Conservation (phyloP, 192 early-diverging fungal genomes). For the Podochytrium sp. region DNA sequence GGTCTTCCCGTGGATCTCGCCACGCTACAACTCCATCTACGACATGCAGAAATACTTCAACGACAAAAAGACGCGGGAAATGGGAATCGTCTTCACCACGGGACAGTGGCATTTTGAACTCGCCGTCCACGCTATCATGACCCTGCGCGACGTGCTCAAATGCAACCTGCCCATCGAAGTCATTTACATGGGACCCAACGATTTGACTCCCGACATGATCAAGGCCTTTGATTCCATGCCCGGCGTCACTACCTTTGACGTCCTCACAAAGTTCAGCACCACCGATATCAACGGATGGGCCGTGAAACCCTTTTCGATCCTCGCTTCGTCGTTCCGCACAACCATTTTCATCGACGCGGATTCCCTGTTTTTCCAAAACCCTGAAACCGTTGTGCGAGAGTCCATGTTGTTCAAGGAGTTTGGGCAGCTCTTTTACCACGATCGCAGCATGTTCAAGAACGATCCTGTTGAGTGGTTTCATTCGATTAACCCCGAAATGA, state of each 20-base stretch:
- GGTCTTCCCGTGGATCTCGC: slow-evolving; percentile 24
- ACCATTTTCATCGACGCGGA: slow-evolving; percentile 76
- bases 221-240: slow-evolving; percentile 16
- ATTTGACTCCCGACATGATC: slow-evolving; percentile 9
- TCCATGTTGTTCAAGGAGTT: slow-evolving; percentile 46
- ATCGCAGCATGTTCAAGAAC: slow-evolving; percentile 46
- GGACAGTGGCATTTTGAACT: slow-evolving; percentile 37
- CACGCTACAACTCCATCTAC: not conserved
- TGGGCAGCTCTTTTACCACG: slow-evolving; percentile 62
- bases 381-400: slow-evolving; percentile 52
- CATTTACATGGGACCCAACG: slow-evolving; percentile 49
- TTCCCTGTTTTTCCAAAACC: slow-evolving; percentile 66
- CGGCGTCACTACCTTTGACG: slow-evolving; percentile 35
- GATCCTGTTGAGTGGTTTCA: slow-evolving; percentile 51
- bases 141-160: slow-evolving; percentile 39
- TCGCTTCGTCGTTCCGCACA: slow-evolving; percentile 63
- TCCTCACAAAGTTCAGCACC: slow-evolving; percentile 36
- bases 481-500: slow-evolving; percentile 18
- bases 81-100: slow-evolving; percentile 28
- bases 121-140: slow-evolving; percentile 18
- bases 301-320: slow-evolving; percentile 63
- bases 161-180: slow-evolving; percentile 61
- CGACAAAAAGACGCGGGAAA: not conserved
- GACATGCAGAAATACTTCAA: slow-evolving; percentile 17
- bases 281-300: slow-evolving; percentile 27